Conservation (phyloP, 495 filamentous ascomycete species). For the Talaromyces proteolyticus region DNA sequence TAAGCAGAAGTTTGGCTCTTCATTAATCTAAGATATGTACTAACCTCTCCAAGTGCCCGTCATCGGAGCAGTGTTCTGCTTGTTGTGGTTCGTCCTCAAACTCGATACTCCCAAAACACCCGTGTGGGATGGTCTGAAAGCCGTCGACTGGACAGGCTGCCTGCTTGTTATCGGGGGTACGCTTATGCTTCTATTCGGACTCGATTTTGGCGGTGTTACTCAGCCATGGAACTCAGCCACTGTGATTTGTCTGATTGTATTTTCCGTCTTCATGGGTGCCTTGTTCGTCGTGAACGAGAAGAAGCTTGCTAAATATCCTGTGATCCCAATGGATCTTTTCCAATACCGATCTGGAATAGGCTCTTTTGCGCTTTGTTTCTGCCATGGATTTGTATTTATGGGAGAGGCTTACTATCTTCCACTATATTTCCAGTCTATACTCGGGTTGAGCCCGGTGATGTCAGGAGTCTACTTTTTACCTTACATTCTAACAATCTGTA, state of each 20-base stretch:
- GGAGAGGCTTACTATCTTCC: slow-evolving; percentile 44
- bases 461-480: slow-evolving; percentile 71
- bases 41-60: slow-evolving; percentile 43
- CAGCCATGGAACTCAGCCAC: slow-evolving; percentile 62
- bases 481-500: slow-evolving; percentile 54
- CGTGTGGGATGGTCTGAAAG: slow-evolving; percentile 54
- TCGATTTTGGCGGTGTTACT: slow-evolving; percentile 61
- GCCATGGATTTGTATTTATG: slow-evolving; percentile 40
- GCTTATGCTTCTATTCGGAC: slow-evolving; percentile 64
- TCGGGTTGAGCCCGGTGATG: slow-evolving; percentile 56
- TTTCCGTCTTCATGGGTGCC: slow-evolving; percentile 55
- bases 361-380: slow-evolving; percentile 25
- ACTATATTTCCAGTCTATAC: slow-evolving; percentile 51
- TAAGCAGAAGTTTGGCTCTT: slow-evolving; percentile 10
- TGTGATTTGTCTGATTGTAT: slow-evolving; percentile 68
- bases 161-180: slow-evolving; percentile 56
- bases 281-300: slow-evolving; percentile 65
- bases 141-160: slow-evolving; percentile 64
- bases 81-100: slow-evolving; percentile 57
- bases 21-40: not conserved
- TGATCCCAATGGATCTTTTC: slow-evolving; percentile 70
- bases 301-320: slow-evolving; percentile 66
- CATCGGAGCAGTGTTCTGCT: slow-evolving; percentile 50
- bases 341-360: slow-evolving; percentile 39
- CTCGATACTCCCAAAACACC: slow-evolving; percentile 62